Conservation (phyloP, 192 early-diverging fungal genomes). For the Phycomyces blakesleeanus region DNA sequence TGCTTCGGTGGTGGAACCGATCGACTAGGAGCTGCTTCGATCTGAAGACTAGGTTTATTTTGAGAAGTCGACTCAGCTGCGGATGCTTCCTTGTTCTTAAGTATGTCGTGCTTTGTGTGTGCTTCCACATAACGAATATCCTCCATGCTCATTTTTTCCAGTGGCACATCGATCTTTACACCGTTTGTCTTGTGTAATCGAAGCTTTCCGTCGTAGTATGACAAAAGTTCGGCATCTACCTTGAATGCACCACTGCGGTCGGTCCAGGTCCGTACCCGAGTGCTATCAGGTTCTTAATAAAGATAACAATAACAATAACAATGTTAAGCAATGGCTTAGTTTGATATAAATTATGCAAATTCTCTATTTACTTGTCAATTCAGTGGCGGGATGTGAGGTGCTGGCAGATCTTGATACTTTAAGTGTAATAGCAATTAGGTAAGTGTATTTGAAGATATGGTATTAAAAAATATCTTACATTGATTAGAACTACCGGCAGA, state of each 20-base stretch:
- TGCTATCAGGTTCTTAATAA: conserved; percentile 24
- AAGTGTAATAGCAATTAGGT: neutral
- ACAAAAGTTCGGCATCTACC: conserved; percentile 86
- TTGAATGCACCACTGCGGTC: conserved; percentile 88
- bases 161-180: conserved; percentile 87
- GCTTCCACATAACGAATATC: conserved; percentile 51
- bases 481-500: neutral
- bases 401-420: conserved; percentile 15
- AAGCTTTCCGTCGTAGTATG: conserved; percentile 77
- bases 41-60: neutral
- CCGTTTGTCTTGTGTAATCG: conserved; percentile 94
- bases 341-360: neutral
- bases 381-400: neutral
- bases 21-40: neutral
- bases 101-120: conserved; percentile 15
- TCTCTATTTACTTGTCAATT: neutral
- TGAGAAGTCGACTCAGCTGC: neutral
- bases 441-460: neutral
- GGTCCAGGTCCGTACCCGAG: conserved; percentile 74
- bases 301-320: no score
- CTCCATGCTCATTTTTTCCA: conserved; percentile 78
- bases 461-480: no score
- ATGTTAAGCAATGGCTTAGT: neutral
- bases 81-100: neutral
- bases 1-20: conserved; percentile 10